phyloP scores from a whole-genome alignment of 768 basidiomycete genomes.

The Polyporus arcularius region DNA sequence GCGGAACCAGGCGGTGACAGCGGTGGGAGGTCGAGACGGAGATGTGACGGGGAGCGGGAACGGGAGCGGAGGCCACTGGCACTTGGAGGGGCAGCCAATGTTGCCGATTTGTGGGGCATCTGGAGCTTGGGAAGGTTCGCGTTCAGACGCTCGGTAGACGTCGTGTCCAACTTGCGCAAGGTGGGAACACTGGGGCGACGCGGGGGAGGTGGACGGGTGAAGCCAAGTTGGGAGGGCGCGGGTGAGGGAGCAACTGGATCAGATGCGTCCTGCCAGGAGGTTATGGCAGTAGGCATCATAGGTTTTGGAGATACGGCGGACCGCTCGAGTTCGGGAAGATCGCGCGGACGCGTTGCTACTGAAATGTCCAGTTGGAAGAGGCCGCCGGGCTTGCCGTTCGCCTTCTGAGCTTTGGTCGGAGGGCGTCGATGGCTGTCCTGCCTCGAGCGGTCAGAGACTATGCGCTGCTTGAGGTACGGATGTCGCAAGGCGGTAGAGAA shows the following conservation, averaged over 20 bases:
- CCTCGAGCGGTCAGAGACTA: constrained; percentile 27
- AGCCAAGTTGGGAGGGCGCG: constrained; percentile 63
- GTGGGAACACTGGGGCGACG: constrained; percentile 65
- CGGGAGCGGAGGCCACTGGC: constrained; percentile 24
- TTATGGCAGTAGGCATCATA: constrained; percentile 53
- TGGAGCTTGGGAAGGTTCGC: constrained; percentile 57
- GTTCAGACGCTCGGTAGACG: constrained; percentile 52
- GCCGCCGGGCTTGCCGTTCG: constrained; percentile 36
- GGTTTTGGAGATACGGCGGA: constrained; percentile 50
- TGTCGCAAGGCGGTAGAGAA: constrained; percentile 62
- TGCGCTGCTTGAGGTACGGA: constrained; percentile 52
- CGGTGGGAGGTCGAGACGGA: constrained; percentile 53
- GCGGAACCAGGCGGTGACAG: constrained; percentile 58
- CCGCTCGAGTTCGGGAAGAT: constrained; percentile 61
- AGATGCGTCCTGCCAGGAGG: constrained; percentile 41
- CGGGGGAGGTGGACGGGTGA: constrained; percentile 51
- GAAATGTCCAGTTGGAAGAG: constrained; percentile 70
- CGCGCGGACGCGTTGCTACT: constrained; percentile 50
- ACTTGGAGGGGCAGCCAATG: constrained; percentile 44
- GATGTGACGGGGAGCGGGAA: constrained; percentile 57
- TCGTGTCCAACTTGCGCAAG: constrained; percentile 63
- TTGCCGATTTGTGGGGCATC: constrained; percentile 57
- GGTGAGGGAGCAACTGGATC: constrained; percentile 54
- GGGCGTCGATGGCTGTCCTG: constrained; percentile 9
- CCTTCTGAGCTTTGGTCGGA: constrained; percentile 7